phyloP scores from a whole-genome alignment of 257 asterid genomes.

The Gentiana dahurica region DNA sequence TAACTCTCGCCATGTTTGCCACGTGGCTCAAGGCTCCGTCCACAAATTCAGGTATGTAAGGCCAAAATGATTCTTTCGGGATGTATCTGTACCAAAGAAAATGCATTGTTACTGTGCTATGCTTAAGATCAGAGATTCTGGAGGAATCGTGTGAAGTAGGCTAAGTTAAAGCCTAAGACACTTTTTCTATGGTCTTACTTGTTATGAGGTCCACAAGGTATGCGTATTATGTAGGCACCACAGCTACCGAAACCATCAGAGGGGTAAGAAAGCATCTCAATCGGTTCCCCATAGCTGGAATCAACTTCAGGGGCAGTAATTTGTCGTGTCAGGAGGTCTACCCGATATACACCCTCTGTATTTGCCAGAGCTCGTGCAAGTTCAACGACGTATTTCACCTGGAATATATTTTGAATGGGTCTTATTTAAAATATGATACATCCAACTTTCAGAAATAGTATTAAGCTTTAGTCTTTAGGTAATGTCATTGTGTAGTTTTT shows the following conservation, averaged over 20 bases:
- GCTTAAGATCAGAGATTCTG: neutral
- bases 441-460: neutral
- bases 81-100: slow-evolving; percentile 25
- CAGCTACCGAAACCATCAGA: slow-evolving; percentile 45
- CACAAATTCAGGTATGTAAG: slow-evolving; percentile 43
- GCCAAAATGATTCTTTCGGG: slow-evolving; percentile 55
- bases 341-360: slow-evolving; percentile 48
- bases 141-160: neutral
- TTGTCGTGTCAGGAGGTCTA: slow-evolving; percentile 62
- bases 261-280: slow-evolving; percentile 61
- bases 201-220: slow-evolving; percentile 52
- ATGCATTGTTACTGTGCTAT: neutral
- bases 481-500: neutral
- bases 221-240: slow-evolving; percentile 55
- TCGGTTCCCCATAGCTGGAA: slow-evolving; percentile 50
- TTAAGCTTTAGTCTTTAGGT: too few relatives aligned
- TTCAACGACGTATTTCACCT: slow-evolving; percentile 66
- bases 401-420: slow-evolving; percentile 1
- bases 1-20: slow-evolving; percentile 43
- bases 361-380: slow-evolving; percentile 54
- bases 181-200: slow-evolving; percentile 16
- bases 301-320: slow-evolving; percentile 49
- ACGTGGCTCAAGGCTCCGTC: slow-evolving; percentile 57
- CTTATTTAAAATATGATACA: neutral
- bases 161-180: neutral